Base-by-base conservation (phyloP, 2,329 filamentous ascomycete species). In the Aciculosporium take region DNA sequence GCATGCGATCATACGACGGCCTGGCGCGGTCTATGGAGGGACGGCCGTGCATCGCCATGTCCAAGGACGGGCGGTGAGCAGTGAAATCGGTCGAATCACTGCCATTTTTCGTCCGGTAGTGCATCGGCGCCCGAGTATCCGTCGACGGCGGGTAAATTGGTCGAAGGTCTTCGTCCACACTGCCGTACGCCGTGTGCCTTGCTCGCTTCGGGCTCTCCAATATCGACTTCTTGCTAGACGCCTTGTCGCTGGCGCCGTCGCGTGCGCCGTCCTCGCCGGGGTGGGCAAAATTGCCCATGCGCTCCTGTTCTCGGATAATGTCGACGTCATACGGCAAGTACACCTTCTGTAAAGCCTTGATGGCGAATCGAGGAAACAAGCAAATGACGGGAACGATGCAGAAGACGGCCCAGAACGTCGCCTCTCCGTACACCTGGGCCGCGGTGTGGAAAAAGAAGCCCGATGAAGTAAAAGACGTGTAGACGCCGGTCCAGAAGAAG, bases 401-500 rank as follows among this genome's bases (percentile, higher is more conserved):
- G 41, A 85, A 76, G 37, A 85, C 71, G 15, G 84, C 79, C 91
- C 91, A 98, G 66, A 95, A 98, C 1, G 78, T 78, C 33, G 89
- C 68, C 46, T 85, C 71, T 23, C 76, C 76, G 49, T 94, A 96
- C 8, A 93, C 76, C 61, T 96, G 76, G 1, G 72, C 62, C 4
- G 78, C 89, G 2, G 84, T 74, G 48, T 81, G 70, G 65, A 89
- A 95, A 62, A 96, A 79, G 25, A 59, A 63, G 4, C 53, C 61
- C 1, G 72, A 63, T 39, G 61, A 67, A 5, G 63, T 66, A 30
- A 65, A 65, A 3, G 69, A 60, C 0, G 72, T 72, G 64, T 93
- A 98, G 29, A 94, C 72, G 24, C 87, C 91, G 5, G 91, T 95
- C 87, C 91, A 96, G 66, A 94, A 82, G 69, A 87, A 98, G 55